phyloP scores from a whole-genome alignment of 2,329 filamentous ascomycete genomes.

The Arthrocladium fulminans region DNA sequence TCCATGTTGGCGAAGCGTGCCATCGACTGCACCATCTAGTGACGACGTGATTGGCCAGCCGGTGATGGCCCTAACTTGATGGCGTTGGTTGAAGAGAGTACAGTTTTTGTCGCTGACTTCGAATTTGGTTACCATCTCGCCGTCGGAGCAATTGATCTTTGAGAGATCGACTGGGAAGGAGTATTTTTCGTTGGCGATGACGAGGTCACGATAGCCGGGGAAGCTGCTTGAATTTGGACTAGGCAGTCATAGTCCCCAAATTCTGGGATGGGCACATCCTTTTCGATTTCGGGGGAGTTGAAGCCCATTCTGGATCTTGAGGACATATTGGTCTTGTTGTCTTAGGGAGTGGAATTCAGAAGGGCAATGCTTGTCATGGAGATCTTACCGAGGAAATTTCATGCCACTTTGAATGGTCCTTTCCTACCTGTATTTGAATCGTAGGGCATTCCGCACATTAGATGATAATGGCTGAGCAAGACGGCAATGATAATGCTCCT shows the following conservation, averaged over 20 bases:
- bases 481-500: too few relatives aligned
- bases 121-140: constrained; percentile 48
- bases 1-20: constrained; percentile 58
- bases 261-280: constrained; percentile 47
- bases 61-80: constrained; percentile 43
- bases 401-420: too few relatives aligned
- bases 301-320: constrained; percentile 42
- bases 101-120: constrained; percentile 49
- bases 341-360: constrained; percentile 10
- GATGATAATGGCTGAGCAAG: too few relatives aligned
- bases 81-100: constrained; percentile 51
- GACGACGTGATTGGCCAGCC: constrained; percentile 40
- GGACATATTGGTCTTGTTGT: constrained; percentile 10
- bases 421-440: too few relatives aligned
- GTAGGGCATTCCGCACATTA: too few relatives aligned
- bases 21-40: constrained; percentile 60
- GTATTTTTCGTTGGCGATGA: constrained; percentile 32
- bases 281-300: constrained; percentile 49
- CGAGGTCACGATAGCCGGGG: constrained; percentile 44
- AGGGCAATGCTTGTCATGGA: neutral
- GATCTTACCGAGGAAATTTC: too few relatives aligned
- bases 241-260: constrained; percentile 63
- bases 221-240: constrained; percentile 51
- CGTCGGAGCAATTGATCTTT: constrained; percentile 31
- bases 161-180: constrained; percentile 1